These are phyloP conservation scores for Thraustotheca clavata DNA, from an alignment of 352 stramenopile species.

Conservation along the genomic window DNA sequence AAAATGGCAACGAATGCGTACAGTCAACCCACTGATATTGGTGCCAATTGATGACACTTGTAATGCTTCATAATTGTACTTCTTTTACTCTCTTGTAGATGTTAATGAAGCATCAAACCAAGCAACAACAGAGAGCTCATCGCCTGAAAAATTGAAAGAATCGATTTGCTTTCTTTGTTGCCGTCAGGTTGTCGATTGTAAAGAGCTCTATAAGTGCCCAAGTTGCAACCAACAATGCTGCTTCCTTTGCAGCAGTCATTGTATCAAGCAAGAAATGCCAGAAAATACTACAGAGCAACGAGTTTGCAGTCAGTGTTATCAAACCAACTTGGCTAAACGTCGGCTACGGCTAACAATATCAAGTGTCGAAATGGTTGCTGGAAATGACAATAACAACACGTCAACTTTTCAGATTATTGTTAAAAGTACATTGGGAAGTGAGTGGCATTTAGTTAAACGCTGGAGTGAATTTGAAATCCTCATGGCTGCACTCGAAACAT, in stretches of 20 bases:
- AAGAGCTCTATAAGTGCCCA: not conserved
- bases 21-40: not conserved
- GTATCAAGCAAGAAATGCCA: too few species aligned
- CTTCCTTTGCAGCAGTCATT: slow-evolving; percentile 18
- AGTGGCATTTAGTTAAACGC: not conserved
- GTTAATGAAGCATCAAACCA: too few species aligned
- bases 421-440: not conserved
- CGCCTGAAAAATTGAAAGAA: too few species aligned
- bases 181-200: not conserved
- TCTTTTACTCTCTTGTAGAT: too few species aligned
- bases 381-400: not conserved
- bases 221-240: not conserved
- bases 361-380: not conserved
- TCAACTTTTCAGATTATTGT: not conserved
- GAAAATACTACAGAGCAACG: not conserved
- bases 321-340: not conserved
- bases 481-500: not conserved
- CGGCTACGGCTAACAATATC: slow-evolving; percentile 5
- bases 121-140: too few species aligned
- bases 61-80: too few species aligned
- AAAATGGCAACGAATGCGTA: slow-evolving; percentile 5
- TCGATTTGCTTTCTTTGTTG: too few species aligned
- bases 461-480: slow-evolving; percentile 3
- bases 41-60: not conserved
- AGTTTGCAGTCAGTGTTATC: slow-evolving; percentile 4